These are phyloP conservation scores for Phytophthora ramorum DNA, from an alignment of 352 stramenopile species.

Conservation along the genomic window DNA sequence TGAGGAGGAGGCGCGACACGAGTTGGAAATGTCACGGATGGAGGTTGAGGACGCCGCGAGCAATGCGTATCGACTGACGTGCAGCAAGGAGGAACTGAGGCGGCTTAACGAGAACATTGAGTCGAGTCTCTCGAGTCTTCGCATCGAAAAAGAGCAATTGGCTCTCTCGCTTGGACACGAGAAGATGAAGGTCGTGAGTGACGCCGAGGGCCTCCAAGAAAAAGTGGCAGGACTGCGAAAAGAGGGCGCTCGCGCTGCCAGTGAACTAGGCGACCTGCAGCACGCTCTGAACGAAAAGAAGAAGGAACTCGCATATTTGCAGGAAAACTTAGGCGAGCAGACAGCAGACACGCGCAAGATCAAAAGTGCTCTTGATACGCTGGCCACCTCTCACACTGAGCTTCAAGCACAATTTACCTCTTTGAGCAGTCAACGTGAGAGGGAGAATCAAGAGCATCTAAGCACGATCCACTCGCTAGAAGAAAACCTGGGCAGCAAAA, in stretches of 20 bases:
- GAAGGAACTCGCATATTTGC: slow-evolving; percentile 35
- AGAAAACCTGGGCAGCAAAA: slow-evolving; percentile 20
- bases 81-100: slow-evolving; percentile 12
- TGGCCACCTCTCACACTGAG: slow-evolving; percentile 11
- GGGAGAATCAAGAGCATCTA: slow-evolving; percentile 15
- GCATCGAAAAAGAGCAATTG: slow-evolving; percentile 29
- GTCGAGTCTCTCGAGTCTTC: slow-evolving; percentile 15
- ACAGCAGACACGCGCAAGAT: slow-evolving; percentile 24
- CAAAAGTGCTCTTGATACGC: slow-evolving; percentile 17
- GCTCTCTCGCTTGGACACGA: slow-evolving; percentile 30
- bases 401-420: slow-evolving; percentile 16
- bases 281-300: slow-evolving; percentile 34
- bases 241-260: slow-evolving; percentile 16
- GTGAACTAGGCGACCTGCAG: slow-evolving; percentile 27
- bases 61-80: background rate
- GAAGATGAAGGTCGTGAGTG: slow-evolving; percentile 26
- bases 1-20: slow-evolving; percentile 16
- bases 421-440: slow-evolving; percentile 16
- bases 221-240: slow-evolving; percentile 29
- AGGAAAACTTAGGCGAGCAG: slow-evolving; percentile 33
- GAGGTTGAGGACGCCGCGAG: slow-evolving; percentile 26
- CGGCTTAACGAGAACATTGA: slow-evolving; percentile 5
- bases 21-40: slow-evolving; percentile 17
- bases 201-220: slow-evolving; percentile 34
- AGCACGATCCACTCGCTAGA: slow-evolving; percentile 15